A percentile compares a stretch with the other conserved stretches of the same genome.
Conservation (phyloP, 192 early-diverging fungal species). For the Coemansia sp. region DNA sequence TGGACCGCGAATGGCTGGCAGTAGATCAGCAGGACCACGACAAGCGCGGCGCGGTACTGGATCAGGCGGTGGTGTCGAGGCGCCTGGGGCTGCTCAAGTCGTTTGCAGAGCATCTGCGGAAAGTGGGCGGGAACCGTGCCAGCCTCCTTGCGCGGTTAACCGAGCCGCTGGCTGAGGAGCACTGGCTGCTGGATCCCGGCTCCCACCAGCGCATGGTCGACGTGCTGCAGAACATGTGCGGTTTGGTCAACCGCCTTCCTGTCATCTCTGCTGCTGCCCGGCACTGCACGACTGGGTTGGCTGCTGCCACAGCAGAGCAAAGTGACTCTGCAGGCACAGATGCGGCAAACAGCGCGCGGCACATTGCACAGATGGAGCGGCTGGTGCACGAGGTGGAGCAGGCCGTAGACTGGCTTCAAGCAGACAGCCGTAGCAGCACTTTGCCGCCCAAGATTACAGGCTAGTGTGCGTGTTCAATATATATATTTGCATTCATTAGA, state of each 20-base stretch:
- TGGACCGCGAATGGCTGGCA: slow-evolving; percentile 4
- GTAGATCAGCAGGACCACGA: slow-evolving; percentile 33
- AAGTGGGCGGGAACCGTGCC: slow-evolving; percentile 21
- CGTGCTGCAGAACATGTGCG: slow-evolving; percentile 27
- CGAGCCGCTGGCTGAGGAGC: slow-evolving; percentile 42
- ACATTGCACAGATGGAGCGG: slow-evolving; percentile 39
- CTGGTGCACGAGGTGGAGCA: slow-evolving; percentile 37
- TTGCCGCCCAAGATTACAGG: background rate
- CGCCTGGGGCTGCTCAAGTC: slow-evolving; percentile 11
- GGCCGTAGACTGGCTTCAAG: slow-evolving; percentile 9
- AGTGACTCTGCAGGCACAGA: background rate
- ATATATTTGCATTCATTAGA: background rate
- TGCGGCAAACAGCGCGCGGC: slow-evolving; percentile 3
- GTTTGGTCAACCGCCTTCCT: slow-evolving; percentile 26
- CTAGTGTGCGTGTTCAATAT: background rate
- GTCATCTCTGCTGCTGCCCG: slow-evolving; percentile 23
- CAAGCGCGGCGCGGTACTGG: slow-evolving; percentile 21
- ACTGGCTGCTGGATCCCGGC: slow-evolving; percentile 38
- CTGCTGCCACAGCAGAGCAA: background rate
- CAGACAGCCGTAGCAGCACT: background rate
- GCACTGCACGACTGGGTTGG: slow-evolving; percentile 8
- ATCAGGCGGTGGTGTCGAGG: slow-evolving; percentile 17
- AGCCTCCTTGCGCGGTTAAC: slow-evolving; percentile 25
- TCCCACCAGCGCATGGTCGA: slow-evolving; percentile 40
- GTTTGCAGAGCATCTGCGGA: slow-evolving; percentile 35